A percentile compares a stretch with the other conserved stretches of the same genome.
Conservation (phyloP, 371 early-diverging fungal genomes). For the Circinella minor region DNA sequence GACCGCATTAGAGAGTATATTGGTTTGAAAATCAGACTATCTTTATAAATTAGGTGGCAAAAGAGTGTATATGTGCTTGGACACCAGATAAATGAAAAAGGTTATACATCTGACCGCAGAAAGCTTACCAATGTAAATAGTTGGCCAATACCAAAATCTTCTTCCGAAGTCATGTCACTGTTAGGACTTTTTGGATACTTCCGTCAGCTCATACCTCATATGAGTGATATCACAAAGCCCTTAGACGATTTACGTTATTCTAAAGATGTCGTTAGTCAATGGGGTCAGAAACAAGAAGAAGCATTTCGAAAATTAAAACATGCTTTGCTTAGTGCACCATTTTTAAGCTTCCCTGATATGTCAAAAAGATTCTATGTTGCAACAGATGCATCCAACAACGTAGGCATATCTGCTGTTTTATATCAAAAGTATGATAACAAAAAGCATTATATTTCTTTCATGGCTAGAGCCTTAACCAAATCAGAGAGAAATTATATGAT, state of each 20-base stretch:
- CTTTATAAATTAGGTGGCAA: no score
- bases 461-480: conserved; percentile 15
- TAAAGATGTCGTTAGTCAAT: not conserved
- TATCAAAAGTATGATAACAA: conserved; percentile 19
- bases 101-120: conserved; percentile 15
- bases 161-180: conserved; percentile 18
- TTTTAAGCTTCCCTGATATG: conserved; percentile 27
- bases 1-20: no score
- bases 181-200: conserved; percentile 33
- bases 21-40: no score
- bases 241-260: conserved; percentile 26
- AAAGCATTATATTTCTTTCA: conserved; percentile 26
- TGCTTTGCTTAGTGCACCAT: conserved; percentile 5
- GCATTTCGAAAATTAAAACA: conserved; percentile 19
- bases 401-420: conserved; percentile 43
- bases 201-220: conserved; percentile 23
- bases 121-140: conserved; percentile 19
- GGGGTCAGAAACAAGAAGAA: conserved; percentile 12
- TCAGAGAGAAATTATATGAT: conserved; percentile 16
- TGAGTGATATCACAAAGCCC: conserved; percentile 14
- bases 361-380: conserved; percentile 31
- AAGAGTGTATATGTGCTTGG: conserved; percentile 21
- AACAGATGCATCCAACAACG: conserved; percentile 47
- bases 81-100: conserved; percentile 19
- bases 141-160: conserved; percentile 17